These are phyloP conservation scores for Podaxis sp. DNA, from an alignment of 768 basidiomycete genomes.

Conservation along the genomic window DNA sequence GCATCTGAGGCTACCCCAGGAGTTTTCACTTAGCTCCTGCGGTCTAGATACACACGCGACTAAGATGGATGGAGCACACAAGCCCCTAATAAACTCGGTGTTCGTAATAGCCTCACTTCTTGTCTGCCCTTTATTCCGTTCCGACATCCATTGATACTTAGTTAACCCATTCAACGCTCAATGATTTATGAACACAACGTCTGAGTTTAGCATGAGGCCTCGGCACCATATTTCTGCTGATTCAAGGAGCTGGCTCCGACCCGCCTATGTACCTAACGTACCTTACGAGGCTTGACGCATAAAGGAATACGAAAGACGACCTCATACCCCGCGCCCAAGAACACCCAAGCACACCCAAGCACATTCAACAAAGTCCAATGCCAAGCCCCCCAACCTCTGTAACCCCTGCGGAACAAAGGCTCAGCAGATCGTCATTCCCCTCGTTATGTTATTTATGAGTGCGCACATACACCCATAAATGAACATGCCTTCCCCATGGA, in stretches of 20 bases:
- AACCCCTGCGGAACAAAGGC: background rate
- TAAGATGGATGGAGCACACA: too few species aligned
- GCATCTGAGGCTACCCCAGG: too few species aligned
- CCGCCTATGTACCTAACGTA: background rate
- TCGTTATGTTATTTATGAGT: background rate
- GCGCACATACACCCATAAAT: background rate
- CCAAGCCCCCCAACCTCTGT: background rate
- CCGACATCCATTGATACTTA: background rate
- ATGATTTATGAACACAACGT: background rate
- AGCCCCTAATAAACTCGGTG: too few species aligned
- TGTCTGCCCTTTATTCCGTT: background rate
- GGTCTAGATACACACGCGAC: too few species aligned
- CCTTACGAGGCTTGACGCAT: background rate
- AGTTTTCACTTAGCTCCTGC: too few species aligned
- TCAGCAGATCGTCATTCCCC: background rate
- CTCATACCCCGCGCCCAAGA: background rate
- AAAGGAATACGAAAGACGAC: background rate
- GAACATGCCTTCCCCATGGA: too few species aligned
- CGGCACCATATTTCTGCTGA: too few species aligned
- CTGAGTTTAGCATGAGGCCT: too few species aligned
- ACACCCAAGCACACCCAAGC: background rate
- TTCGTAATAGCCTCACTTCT: background rate
- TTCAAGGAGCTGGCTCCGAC: too few species aligned
- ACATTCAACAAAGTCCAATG: background rate
- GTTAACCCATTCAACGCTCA: background rate